Evolutionary conservation across 169 alveolate genomes (phyloP).

Genomic region (Miamiensis avidus): DNA sequence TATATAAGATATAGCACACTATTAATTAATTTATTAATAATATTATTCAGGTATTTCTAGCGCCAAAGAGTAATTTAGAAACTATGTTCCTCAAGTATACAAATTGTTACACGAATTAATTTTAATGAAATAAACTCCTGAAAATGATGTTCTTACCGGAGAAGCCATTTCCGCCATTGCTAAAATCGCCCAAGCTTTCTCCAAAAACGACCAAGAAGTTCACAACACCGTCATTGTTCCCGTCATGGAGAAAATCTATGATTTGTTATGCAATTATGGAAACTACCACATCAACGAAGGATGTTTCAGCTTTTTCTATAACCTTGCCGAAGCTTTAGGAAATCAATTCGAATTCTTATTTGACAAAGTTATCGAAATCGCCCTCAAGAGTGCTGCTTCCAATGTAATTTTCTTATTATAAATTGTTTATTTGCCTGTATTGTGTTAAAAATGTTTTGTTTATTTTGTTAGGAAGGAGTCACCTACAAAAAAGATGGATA

Average conservation of each 20-base stretch:
- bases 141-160: conserved; percentile 28
- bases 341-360: conserved; percentile 50
- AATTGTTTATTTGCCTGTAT: no score
- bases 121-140: conserved; percentile 8
- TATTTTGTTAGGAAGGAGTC: conserved; percentile 47
- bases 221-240: conserved; percentile 25
- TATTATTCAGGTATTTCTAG: background rate
- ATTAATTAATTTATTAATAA: no score
- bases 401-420: background rate
- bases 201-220: conserved; percentile 27
- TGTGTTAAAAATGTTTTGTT: no score
- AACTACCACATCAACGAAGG: conserved; percentile 47
- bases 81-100: conserved; percentile 27
- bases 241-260: conserved; percentile 27
- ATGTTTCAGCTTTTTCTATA: conserved; percentile 46
- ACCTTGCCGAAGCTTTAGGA: conserved; percentile 63
- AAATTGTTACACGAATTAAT: conserved; percentile 26
- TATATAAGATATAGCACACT: no score
- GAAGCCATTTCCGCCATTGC: conserved; percentile 42
- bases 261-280: conserved; percentile 20
- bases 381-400: conserved; percentile 45
- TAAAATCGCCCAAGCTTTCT: conserved; percentile 35
- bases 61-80: conserved; percentile 23
- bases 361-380: conserved; percentile 45
- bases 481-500: conserved; percentile 38